Evolutionary conservation across 345 rosid species (phyloP).

Genomic region (Salix arbutifolia): DNA sequence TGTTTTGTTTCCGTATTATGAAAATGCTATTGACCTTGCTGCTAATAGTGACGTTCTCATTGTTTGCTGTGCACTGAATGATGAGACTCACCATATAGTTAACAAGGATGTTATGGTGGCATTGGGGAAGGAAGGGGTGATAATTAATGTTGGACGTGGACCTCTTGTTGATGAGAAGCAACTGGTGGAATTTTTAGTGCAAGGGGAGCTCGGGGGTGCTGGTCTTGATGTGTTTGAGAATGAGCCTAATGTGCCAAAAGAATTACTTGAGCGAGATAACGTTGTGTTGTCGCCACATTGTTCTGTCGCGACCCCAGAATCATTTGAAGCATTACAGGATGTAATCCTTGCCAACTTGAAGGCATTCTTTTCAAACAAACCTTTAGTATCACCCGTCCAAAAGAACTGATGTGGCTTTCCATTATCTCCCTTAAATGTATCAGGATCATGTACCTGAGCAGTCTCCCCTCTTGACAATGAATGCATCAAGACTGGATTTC

Average conservation of each 20-base stretch:
- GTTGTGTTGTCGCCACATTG: constrained; percentile 20
- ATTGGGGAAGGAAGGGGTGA: constrained; percentile 19
- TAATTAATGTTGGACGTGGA: constrained; percentile 21
- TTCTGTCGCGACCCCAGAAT: constrained; percentile 14
- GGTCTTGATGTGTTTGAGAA: constrained; percentile 26
- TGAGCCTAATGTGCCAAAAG: constrained; percentile 14
- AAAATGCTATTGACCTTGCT: constrained; percentile 10
- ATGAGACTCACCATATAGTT: constrained; percentile 13
- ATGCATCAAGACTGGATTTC: too few relatives aligned
- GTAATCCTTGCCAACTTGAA: constrained; percentile 13
- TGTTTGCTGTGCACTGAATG: constrained; percentile 12
- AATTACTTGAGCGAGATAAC: constrained; percentile 10
- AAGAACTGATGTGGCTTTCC: background rate
- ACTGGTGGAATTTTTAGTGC: constrained; percentile 9
- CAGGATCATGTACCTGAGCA: too few relatives aligned
- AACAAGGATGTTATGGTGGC: constrained; percentile 17
- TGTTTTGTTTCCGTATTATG: constrained; percentile 10
- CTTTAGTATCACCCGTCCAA: constrained; percentile 1
- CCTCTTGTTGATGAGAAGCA: constrained; percentile 19
- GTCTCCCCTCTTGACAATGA: too few relatives aligned
- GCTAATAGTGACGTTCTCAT: constrained; percentile 14
- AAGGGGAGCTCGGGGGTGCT: constrained; percentile 21
- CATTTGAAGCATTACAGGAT: constrained; percentile 10
- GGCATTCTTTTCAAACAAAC: constrained; percentile 18
- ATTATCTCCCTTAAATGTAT: too few relatives aligned